phyloP scores from a whole-genome alignment of 1,139 yeast species.

The Blastobotrys raffinosifermentans region DNA sequence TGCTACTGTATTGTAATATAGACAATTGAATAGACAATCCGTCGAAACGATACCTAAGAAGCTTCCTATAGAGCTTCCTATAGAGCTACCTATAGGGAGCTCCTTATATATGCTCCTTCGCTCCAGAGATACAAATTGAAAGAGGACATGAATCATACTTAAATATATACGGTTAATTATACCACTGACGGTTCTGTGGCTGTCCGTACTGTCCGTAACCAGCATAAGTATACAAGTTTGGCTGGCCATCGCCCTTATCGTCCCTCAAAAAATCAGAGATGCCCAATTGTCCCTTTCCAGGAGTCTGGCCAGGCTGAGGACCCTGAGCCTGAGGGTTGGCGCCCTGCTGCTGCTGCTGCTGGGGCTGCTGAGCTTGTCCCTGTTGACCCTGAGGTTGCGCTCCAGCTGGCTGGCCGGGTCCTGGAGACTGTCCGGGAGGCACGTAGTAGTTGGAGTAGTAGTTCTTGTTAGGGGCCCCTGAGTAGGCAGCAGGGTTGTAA shows the following conservation, averaged over 20 bases:
- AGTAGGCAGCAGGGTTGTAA: conserved; percentile 24
- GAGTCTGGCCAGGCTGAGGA: conserved; percentile 16
- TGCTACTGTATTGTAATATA: too few relatives aligned
- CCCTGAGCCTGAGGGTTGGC: conserved; percentile 16
- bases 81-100: too few relatives aligned
- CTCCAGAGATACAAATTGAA: too few relatives aligned
- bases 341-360: conserved; percentile 15
- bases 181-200: conserved; percentile 11
- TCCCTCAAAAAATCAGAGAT: conserved; percentile 32
- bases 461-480: conserved; percentile 24
- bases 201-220: conserved; percentile 30
- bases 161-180: background rate
- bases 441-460: conserved; percentile 24
- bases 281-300: conserved; percentile 21
- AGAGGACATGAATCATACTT: background rate
- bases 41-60: too few relatives aligned
- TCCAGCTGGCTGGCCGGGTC: conserved; percentile 10
- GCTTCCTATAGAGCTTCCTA: too few relatives aligned
- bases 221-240: conserved; percentile 28
- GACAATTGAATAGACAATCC: too few relatives aligned
- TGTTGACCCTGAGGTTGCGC: conserved; percentile 14
- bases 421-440: conserved; percentile 19
- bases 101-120: too few relatives aligned
- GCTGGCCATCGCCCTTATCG: conserved; percentile 26
- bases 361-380: conserved; percentile 17